These are phyloP conservation scores for Parasitella parasitica DNA, from an alignment of 371 early-diverging fungal species.

Conservation along the genomic window DNA sequence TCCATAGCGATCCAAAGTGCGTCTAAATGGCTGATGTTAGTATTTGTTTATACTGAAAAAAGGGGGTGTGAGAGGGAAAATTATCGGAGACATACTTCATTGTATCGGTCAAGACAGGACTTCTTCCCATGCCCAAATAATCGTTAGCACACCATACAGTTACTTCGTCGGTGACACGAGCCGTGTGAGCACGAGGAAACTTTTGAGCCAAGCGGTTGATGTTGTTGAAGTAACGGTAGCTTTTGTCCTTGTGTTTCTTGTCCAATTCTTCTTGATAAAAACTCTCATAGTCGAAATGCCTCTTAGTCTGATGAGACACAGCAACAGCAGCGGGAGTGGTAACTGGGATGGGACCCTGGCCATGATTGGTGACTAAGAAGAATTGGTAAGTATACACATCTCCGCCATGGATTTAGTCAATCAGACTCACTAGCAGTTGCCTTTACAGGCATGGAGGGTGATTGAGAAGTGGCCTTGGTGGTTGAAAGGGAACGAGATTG, in stretches of 20 bases:
- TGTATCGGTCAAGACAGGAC: slow-evolving; percentile 82
- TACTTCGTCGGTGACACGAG: slow-evolving; percentile 80
- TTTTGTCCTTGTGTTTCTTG: slow-evolving; percentile 95
- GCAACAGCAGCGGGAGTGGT: slow-evolving; percentile 21
- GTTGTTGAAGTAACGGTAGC: slow-evolving; percentile 98
- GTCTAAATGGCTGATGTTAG: background rate
- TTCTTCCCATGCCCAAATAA: slow-evolving; percentile 95
- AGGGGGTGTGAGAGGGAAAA: background rate
- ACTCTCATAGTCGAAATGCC: slow-evolving; percentile 87
- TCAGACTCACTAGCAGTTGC: slow-evolving; percentile 37
- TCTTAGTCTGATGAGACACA: slow-evolving; percentile 37
- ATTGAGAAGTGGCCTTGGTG: slow-evolving; percentile 32
- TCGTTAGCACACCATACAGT: slow-evolving; percentile 99
- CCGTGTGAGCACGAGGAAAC: slow-evolving; percentile 94
- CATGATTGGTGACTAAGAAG: slow-evolving; percentile 17
- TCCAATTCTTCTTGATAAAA: slow-evolving; percentile 83
- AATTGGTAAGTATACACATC: background rate
- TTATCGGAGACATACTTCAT: slow-evolving; percentile 74
- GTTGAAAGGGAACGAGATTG: slow-evolving; percentile 58
- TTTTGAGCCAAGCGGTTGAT: slow-evolving; percentile 95
- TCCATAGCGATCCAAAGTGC: slow-evolving; percentile 91
- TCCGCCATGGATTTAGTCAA: slow-evolving; percentile 7
- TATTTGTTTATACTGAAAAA: background rate
- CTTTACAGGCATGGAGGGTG: slow-evolving; percentile 47
- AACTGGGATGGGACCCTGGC: slow-evolving; percentile 13